Conservation (phyloP, 2,329 filamentous ascomycete genomes). For the Fusarium sp. region DNA sequence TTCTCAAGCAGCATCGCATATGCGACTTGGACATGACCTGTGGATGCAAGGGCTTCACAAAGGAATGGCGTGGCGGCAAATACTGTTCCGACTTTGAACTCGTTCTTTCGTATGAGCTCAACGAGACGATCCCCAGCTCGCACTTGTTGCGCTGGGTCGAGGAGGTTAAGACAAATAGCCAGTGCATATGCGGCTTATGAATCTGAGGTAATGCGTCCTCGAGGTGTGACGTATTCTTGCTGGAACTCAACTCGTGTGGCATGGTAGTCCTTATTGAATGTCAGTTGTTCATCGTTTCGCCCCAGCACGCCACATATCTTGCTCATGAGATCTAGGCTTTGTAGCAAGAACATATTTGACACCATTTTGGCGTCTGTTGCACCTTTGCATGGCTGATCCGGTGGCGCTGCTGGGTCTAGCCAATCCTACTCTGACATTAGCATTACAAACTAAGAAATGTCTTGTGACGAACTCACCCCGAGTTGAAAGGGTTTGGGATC, state of each 20-base stretch:
- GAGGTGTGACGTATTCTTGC: constrained; percentile 20
- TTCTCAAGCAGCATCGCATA: constrained; percentile 56
- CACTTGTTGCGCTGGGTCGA: neutral
- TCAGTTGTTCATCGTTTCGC: neutral
- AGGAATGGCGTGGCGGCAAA: constrained; percentile 50
- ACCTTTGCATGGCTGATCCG: constrained; percentile 48
- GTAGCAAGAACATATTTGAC: constrained; percentile 58
- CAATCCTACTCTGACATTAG: constrained; percentile 51
- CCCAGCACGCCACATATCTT: constrained; percentile 21
- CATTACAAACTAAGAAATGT: neutral
- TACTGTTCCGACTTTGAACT: constrained; percentile 31
- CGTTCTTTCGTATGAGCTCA: constrained; percentile 15
- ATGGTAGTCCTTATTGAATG: neutral
- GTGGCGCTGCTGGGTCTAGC: constrained; percentile 58
- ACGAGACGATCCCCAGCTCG: constrained; percentile 1
- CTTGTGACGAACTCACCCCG: neutral
- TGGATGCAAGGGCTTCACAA: constrained; percentile 1
- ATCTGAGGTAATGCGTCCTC: constrained; percentile 6
- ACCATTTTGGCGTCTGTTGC: constrained; percentile 55
- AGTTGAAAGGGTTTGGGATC: neutral
- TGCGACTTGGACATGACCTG: neutral
- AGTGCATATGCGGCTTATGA: constrained; percentile 27
- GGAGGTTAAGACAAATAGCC: constrained; percentile 21
- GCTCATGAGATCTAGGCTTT: constrained; percentile 52
- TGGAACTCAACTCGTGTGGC: constrained; percentile 5